Conservation (phyloP, 2,329 filamentous ascomycete genomes). For the Herpotrichia juniperi region DNA sequence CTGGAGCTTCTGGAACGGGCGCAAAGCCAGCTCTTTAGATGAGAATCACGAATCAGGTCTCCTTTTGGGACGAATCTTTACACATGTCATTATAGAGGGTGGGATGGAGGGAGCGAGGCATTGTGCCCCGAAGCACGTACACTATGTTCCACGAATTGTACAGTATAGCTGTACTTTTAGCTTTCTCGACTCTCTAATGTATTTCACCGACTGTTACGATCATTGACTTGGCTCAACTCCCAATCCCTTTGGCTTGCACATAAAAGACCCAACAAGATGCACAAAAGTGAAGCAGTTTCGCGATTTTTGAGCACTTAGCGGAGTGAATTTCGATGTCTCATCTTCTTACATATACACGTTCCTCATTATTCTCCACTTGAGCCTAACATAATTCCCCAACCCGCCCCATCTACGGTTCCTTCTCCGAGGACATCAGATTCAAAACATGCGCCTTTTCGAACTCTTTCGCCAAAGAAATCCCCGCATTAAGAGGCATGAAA, state of each 20-base stretch:
- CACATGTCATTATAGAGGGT: constrained; percentile 10
- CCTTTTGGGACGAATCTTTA: constrained; percentile 1
- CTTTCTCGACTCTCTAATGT: constrained; percentile 21
- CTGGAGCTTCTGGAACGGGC: not conserved
- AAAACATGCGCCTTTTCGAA: constrained; percentile 12
- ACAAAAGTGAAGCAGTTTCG: not conserved
- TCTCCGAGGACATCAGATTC: constrained; percentile 11
- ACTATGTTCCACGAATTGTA: constrained; percentile 5
- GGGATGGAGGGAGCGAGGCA: not conserved
- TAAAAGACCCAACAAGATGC: not conserved
- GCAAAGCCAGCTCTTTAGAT: not conserved
- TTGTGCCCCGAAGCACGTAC: not conserved
- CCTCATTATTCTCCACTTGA: constrained; percentile 7
- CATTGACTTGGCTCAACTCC: too few relatives aligned
- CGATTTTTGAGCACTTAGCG: constrained; percentile 12
- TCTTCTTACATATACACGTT: constrained; percentile 41
- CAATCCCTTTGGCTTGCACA: not conserved
- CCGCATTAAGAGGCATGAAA: constrained; percentile 8
- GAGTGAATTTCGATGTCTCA: constrained; percentile 27
- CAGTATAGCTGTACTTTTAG: too few relatives aligned
- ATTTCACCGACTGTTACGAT: constrained; percentile 8
- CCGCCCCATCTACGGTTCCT: constrained; percentile 5
- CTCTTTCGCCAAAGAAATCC: not conserved
- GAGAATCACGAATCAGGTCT: not conserved
- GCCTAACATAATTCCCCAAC: not conserved